These are phyloP conservation scores for Cryphonectria carpinicola DNA, from an alignment of 2,329 filamentous ascomycete species.

Conservation along the genomic window DNA sequence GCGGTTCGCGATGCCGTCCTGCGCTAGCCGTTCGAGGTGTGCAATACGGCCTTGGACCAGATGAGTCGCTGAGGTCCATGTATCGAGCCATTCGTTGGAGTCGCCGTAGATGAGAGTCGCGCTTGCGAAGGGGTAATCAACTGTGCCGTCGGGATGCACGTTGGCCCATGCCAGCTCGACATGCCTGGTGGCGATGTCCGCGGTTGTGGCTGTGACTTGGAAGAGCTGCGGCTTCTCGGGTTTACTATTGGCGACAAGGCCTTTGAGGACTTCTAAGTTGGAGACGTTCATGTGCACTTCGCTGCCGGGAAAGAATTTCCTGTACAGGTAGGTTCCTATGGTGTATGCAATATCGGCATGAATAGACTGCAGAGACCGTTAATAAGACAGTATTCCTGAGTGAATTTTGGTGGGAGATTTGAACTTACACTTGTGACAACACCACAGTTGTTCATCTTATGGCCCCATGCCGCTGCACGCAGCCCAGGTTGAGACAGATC, in stretches of 20 bases:
- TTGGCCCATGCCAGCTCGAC: constrained; percentile 46
- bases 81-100: background rate
- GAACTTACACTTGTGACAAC: constrained; percentile 49
- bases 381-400: background rate
- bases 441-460: constrained; percentile 47
- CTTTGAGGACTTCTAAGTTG: constrained; percentile 43
- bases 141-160: constrained; percentile 41
- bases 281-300: constrained; percentile 40
- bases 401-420: constrained; percentile 10
- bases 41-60: background rate
- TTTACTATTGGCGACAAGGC: constrained; percentile 39
- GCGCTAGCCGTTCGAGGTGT: background rate
- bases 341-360: constrained; percentile 70
- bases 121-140: constrained; percentile 1
- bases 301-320: constrained; percentile 50
- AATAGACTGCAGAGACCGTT: constrained; percentile 40
- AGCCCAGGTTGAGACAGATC: background rate
- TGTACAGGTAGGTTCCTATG: constrained; percentile 60
- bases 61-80: background rate
- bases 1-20: background rate
- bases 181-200: constrained; percentile 49
- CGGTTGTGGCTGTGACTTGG: constrained; percentile 37
- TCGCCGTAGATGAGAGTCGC: background rate
- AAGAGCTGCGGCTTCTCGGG: constrained; percentile 38
- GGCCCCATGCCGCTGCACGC: constrained; percentile 36